Evolutionary conservation across 2,329 filamentous ascomycete genomes (phyloP), one percentile per base, ranked within the genome.

Genomic region (Clarireedia hainanense): DNA sequence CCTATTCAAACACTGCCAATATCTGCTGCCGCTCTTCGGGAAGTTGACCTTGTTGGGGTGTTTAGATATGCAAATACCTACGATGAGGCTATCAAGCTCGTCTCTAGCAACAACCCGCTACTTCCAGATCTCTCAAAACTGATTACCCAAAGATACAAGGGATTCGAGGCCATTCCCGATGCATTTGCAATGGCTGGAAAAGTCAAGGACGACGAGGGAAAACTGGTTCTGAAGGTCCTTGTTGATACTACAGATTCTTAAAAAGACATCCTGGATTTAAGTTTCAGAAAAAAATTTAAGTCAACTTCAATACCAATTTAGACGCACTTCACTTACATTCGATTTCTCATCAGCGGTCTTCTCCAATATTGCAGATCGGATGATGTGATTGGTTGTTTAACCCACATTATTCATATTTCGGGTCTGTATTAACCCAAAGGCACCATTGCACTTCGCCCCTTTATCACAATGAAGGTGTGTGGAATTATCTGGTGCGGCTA

Each of bases 111-210:
- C 1, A 83, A 68, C 24, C 61, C 65, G 5, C 50, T 65, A 14
- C 63, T 96, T 3, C 80, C 96, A 63, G 83, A 95, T 70, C 74
- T 97, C 65, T 80, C 79, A 60, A 87, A 81, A 71, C 75, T 99
- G 57, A 89, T 96, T 40, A 96, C 92, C 48, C 92, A 97, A 75
- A 80, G 89, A 23, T 96, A 87, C 74, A 64, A 64, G 45, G 77
- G 80, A 60, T 76, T 97, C 46, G 91, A 96, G 73, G 84, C 94
- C 68, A 91, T 91, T 0, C 73, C 91, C 20, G 80, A 91, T 71
- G 92, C 92, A 4, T 97, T 97, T 72, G 84, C 89, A 73, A 94
- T 89, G 57, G 91, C 91, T 20, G 83, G 87, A 3, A 85, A 96
- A 39, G 64, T 68, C 5, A 69, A 66, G 51, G 68, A 70, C 60